Evolutionary conservation across 108 stramenopile genomes (phyloP), one percentile per base, ranked within the genome.

Genomic region (Nitzschia inconspicua): DNA sequence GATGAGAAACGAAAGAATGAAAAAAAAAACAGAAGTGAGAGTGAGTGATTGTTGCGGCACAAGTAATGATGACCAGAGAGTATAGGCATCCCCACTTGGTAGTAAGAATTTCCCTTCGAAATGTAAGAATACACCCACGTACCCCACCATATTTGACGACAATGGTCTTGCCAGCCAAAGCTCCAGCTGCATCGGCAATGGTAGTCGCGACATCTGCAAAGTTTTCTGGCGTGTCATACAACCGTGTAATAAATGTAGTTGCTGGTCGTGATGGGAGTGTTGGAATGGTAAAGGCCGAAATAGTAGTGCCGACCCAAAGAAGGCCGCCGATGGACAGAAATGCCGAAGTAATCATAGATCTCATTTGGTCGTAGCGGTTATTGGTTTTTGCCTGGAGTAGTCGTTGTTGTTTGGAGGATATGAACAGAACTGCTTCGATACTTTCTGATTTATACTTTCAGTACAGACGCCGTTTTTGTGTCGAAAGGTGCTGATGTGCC

Each of bases 81-180:
- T 39, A 9, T 9, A 39, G 10, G 37, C 37, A 13, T 11, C 13
- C 13, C 13, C 37, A 39, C 13, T 39, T 13, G 37, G 10, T 39
- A 11, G 9, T 11, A 39, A 9, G 37, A n/a, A n/a, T n/a, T n/a
- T n/a, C n/a, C n/a, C n/a, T n/a, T n/a, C n/a, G n/a, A n/a, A 9
- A 39, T 9, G 37, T 11, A 25, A 19, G 22, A 44, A 3, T 20
- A 44, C 43, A 9, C 3, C 14, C 4, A 54, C 53, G 29, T 54
- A 54, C 53, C 53, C 96, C 94, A 43, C 91, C 91, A 57, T 93
- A 93, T 56, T 93, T 93, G 61, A 93, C 85, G 16, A 93, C 91
- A 58, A 93, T 63, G 35, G 82, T 89, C 64, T 86, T 35, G 0
- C 83, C 90, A n/a, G 48, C 41, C n/a, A 92, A 78, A 32, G 83